Evolutionary conservation across 306 rosid genomes (phyloP), one percentile per base, ranked within the genome.

Genomic region (Prunus davidiana): DNA sequence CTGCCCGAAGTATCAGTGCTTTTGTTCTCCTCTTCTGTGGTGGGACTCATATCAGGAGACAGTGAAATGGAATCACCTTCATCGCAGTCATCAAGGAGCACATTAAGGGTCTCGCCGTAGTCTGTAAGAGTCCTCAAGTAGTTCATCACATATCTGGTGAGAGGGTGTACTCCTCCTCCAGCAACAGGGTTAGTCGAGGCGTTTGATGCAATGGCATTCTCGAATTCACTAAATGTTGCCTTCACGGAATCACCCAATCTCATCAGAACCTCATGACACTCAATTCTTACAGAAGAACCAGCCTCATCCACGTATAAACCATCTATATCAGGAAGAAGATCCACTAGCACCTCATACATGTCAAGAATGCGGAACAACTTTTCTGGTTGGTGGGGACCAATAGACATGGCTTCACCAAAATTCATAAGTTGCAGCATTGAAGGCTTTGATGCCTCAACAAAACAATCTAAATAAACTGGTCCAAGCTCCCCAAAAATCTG

Each of bases 321-420:
- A 81, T 91, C 89, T 5, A 94, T 76, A 64, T 91, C 97, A 0
- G 88, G 92, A 74, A 90, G 84, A 75, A 91, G 90, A 73, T 86
- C 97, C 3, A 79, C 81, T 2, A 94, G 82, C 73, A 90, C 96
- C 87, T 94, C 98, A 72, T 94, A 91, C 97, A 94, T 94, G 89
- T 91, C 93, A 25, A 94, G 93, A 78, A 94, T 80, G 5, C 97
- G 87, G 71, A 81, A 70, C 88, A 94, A 54, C 71, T 94, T 94
- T 77, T 94, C 96, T 0, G 98, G 98, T 25, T 89, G 85, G 75
- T 91, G 98, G 55, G 98, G 96, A 46, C 97, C 97, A 32, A 94
- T 85, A 27, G 96, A 85, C 94, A 94, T 91, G 75, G 98, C 98
- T 83, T 90, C 97, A 15, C 89, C 88, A 7, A 94, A 94, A 81